Conservation (phyloP, 2,329 filamentous ascomycete species). For the Bimuria novae-zelandiae region DNA sequence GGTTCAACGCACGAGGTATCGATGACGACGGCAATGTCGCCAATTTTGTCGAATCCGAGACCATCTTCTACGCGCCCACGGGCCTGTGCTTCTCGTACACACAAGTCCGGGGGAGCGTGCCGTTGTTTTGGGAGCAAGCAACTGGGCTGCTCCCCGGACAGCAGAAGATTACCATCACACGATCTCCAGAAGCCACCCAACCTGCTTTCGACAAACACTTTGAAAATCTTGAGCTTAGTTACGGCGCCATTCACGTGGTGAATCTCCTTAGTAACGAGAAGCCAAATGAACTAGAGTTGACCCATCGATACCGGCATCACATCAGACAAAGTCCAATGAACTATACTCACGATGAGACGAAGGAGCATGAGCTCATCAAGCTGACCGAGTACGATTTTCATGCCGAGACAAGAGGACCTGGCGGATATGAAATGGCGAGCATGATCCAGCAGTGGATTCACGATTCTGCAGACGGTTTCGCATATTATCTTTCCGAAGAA, state of each 20-base stretch:
- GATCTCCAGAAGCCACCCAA: constrained; percentile 87
- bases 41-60: constrained; percentile 99
- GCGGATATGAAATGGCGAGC: constrained; percentile 88
- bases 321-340: constrained; percentile 76
- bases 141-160: constrained; percentile 86
- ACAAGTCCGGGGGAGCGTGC: constrained; percentile 89
- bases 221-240: constrained; percentile 79
- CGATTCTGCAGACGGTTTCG: constrained; percentile 81
- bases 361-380: constrained; percentile 74
- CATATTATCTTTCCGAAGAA: constrained; percentile 86
- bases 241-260: constrained; percentile 89
- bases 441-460: constrained; percentile 80
- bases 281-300: constrained; percentile 82
- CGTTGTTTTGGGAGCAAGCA: constrained; percentile 95
- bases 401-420: constrained; percentile 84
- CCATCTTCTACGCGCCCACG: constrained; percentile 82
- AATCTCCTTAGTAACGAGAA: constrained; percentile 94
- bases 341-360: constrained; percentile 57
- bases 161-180: constrained; percentile 90
- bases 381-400: constrained; percentile 96
- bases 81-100: constrained; percentile 87
- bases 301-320: constrained; percentile 76
- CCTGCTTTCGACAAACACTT: constrained; percentile 97
- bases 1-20: constrained; percentile 96
- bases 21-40: constrained; percentile 97